phyloP scores from a whole-genome alignment of 805 yeast species.

The Tetrapisispora nanseiensis region DNA sequence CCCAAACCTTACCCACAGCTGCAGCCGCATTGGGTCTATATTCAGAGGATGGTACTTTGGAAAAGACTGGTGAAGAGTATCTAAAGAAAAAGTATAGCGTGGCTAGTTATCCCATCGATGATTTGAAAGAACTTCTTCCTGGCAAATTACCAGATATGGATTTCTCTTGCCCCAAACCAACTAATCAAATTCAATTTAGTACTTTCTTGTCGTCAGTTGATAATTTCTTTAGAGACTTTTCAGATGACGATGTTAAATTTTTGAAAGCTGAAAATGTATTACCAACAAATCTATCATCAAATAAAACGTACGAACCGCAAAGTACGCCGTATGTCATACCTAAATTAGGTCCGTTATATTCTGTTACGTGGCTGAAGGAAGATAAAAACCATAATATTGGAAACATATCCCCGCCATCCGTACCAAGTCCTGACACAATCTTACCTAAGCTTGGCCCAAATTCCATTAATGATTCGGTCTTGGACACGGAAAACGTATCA shows the following conservation, averaged over 20 bases:
- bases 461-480: conserved; percentile 40
- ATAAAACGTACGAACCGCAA: conserved; percentile 49
- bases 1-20: conserved; percentile 58
- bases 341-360: conserved; percentile 71
- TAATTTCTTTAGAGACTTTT: conserved; percentile 66
- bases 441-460: conserved; percentile 48
- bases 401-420: conserved; percentile 37
- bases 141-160: conserved; percentile 85
- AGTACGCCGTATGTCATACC: conserved; percentile 74
- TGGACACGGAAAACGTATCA: conserved; percentile 67
- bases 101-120: conserved; percentile 77
- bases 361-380: conserved; percentile 80
- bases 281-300: conserved; percentile 36
- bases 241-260: conserved; percentile 74
- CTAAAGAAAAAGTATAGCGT: conserved; percentile 74
- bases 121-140: conserved; percentile 66
- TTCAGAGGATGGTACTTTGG: conserved; percentile 47
- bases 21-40: conserved; percentile 59
- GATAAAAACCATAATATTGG: conserved; percentile 43
- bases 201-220: conserved; percentile 83
- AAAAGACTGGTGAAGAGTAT: conserved; percentile 63
- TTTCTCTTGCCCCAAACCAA: conserved; percentile 70
- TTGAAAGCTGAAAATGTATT: conserved; percentile 52
- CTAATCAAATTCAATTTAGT: conserved; percentile 85
- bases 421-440: conserved; percentile 34